Base-by-base conservation (phyloP, 306 rosid genomes). In the Malus sylvestris region DNA sequence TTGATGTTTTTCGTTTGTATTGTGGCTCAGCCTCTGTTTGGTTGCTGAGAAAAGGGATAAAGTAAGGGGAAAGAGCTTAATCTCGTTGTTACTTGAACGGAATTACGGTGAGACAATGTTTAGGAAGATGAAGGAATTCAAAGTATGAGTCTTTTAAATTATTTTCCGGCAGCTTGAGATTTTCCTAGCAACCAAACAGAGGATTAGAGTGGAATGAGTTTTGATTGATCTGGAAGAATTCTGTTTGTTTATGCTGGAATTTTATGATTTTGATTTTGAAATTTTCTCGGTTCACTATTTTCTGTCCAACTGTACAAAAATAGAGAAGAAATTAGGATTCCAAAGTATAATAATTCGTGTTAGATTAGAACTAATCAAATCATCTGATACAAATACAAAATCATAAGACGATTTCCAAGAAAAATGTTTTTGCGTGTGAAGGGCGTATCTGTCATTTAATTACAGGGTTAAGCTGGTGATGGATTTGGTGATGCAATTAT, bases 391-490 rank as follows among this genome's bases (percentile, higher is more conserved):
- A 58, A 22, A 58, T n/a, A 22, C 63, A 58, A 22, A 58, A 53
- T 1, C 9, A 15, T 22, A 25, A 14, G 66, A 3, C 2, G 3
- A 22, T 22, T 22, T 58, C 27, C 67, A 13, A 38, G 8, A 30
- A 45, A 20, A 42, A 6, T n/a, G 55, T 58, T 81, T 71, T 7
- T 7, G 42, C 42, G 44, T 10, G 22, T n/a, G 44, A 38, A 85
- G 88, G 93, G 82, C 38, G 68, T 71, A 79, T 59, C 76, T 71
- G 97, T 85, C 88, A 83, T 80, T 87, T 79, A 52, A 40, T 76
- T 25, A 49, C 7, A 7, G 30, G 72, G 65, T 42, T 75, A 64
- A 68, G 46, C 45, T 70, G 52, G 52, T 22, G 72, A 69, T 75
- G 20, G 74, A 82, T 70, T 58, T 67, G 49, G 79, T 27, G 60